A percentile compares a stretch with the other conserved stretches of the same genome.
phyloP scores from a whole-genome alignment of 176 grass and related monocot genomes.

The Saccharum officinarum region DNA sequence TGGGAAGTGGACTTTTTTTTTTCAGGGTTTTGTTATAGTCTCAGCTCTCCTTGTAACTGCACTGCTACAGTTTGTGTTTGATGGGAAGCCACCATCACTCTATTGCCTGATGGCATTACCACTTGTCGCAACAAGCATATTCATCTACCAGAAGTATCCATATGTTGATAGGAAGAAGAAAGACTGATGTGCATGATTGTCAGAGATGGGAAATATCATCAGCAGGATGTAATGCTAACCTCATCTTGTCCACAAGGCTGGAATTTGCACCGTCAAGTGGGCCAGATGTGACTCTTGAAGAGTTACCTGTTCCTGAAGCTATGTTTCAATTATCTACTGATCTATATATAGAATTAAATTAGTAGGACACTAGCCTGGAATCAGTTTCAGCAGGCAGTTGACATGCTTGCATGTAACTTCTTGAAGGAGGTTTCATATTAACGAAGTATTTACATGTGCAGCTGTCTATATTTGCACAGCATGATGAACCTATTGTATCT shows the following conservation, averaged over 20 bases:
- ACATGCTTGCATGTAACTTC: slow-evolving; percentile 26
- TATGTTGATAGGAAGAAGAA: slow-evolving; percentile 85
- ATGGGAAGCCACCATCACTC: slow-evolving; percentile 76
- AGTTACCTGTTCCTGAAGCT: slow-evolving; percentile 23
- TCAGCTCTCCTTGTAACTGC: slow-evolving; percentile 94
- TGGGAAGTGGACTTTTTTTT: slow-evolving; percentile 29
- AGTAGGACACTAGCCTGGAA: slow-evolving; percentile 15
- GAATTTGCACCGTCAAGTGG: slow-evolving; percentile 15
- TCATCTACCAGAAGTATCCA: slow-evolving; percentile 98
- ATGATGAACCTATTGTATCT: not conserved
- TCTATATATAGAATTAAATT: slow-evolving; percentile 16
- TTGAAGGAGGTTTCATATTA: not conserved
- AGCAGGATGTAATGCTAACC: not conserved
- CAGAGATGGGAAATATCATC: slow-evolving; percentile 35
- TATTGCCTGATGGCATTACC: slow-evolving; percentile 78
- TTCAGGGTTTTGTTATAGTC: slow-evolving; percentile 96
- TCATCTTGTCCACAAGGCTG: slow-evolving; percentile 14
- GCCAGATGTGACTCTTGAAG: slow-evolving; percentile 9
- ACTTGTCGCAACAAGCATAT: slow-evolving; percentile 85
- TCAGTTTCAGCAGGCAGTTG: slow-evolving; percentile 9
- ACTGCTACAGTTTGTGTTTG: slow-evolving; percentile 80
- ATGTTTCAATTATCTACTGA: slow-evolving; percentile 32
- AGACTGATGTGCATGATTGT: slow-evolving; percentile 44
- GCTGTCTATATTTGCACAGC: not conserved
- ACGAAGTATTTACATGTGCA: not conserved